These are phyloP conservation scores for Rosa multiflora DNA, from an alignment of 306 rosid genomes.

Conservation along the genomic window DNA sequence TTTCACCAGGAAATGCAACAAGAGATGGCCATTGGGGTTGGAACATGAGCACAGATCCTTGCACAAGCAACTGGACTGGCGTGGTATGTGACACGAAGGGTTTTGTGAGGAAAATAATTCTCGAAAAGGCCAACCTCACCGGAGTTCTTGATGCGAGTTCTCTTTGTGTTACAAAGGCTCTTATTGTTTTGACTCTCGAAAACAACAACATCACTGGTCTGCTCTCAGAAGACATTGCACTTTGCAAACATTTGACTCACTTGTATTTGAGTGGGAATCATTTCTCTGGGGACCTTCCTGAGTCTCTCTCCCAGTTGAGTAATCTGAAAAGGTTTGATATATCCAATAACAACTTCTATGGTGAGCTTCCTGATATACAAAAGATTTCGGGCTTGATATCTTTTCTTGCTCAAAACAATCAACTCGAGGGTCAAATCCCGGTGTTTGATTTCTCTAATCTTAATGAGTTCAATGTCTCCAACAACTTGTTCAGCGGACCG, in stretches of 20 bases:
- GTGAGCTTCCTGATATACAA: conserved; percentile 50
- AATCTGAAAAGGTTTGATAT: conserved; percentile 47
- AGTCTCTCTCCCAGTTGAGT: conserved; percentile 30
- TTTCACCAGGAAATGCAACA: conserved; percentile 33
- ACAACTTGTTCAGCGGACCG: conserved; percentile 50
- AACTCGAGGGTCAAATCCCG: conserved; percentile 46
- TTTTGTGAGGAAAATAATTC: conserved; percentile 35
- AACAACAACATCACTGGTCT: conserved; percentile 38
- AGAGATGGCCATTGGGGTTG: conserved; percentile 47
- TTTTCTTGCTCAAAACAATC: conserved; percentile 49
- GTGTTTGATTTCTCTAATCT: conserved; percentile 55
- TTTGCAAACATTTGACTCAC: conserved; percentile 45
- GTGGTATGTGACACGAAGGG: conserved; percentile 32
- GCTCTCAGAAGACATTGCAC: conserved; percentile 43
- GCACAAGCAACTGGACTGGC: conserved; percentile 55
- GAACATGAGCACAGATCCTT: conserved; percentile 58
- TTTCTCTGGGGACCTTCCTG: conserved; percentile 53
- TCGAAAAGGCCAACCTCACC: conserved; percentile 28
- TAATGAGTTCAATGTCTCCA: conserved; percentile 45
- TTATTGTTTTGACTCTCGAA: conserved; percentile 34
- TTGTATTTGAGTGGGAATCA: conserved; percentile 44
- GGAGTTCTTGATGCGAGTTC: conserved; percentile 44
- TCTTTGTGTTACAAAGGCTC: conserved; percentile 38
- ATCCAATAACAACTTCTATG: conserved; percentile 41
- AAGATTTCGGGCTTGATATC: conserved; percentile 46